Base-by-base conservation (phyloP, 495 filamentous ascomycete species). In the Aspergillus hancockii region DNA sequence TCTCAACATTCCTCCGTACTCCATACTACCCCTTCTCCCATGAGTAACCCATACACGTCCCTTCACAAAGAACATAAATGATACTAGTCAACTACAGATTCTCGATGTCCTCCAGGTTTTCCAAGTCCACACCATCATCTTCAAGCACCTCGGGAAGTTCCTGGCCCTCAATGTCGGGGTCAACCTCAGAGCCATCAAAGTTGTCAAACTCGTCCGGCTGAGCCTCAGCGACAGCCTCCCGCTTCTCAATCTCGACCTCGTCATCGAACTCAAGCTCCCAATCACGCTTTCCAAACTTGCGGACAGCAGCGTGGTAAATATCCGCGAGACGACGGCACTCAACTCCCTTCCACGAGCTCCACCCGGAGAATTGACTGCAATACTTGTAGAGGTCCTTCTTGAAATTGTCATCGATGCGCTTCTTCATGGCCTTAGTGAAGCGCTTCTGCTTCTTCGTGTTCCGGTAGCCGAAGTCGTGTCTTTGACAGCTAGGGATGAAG, bases 391-490 rank as follows among this genome's bases (percentile, higher is more conserved):
- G 41, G n/a, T 45, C 41, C 16, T 45, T n/a, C 41, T 21, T n/a
- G 41, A 45, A 45, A 4, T 45, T n/a, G n/a, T 45, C 18, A 14
- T 45, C 41, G 9, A 45, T 45, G n/a, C 18, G 41, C 41, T 45
- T 45, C 41, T 45, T 45, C 41, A 45, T 45, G 8, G 8, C 14
- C 41, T 45, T 45, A 4, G 41, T 45, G 41, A 45, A 45, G n/a
- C 41, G 41, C 41, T 21, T 21, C 41, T 45, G 41, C n/a, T 45
- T 45, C 41, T 45, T 45, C 41, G 18, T 45, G 18, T 45, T 45
- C 4, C 41, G 41, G 41, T 45, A 45, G 4, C n/a, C 41, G 41
- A 45, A 45, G n/a, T 45, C 41, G 14, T 45, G 41, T n/a, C 41
- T 8, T 16, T 45, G 41, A 16, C 41, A 45, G n/a, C 41, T 45